Base-by-base conservation (phyloP, 345 rosid species). In the Anacardium occidentale region DNA sequence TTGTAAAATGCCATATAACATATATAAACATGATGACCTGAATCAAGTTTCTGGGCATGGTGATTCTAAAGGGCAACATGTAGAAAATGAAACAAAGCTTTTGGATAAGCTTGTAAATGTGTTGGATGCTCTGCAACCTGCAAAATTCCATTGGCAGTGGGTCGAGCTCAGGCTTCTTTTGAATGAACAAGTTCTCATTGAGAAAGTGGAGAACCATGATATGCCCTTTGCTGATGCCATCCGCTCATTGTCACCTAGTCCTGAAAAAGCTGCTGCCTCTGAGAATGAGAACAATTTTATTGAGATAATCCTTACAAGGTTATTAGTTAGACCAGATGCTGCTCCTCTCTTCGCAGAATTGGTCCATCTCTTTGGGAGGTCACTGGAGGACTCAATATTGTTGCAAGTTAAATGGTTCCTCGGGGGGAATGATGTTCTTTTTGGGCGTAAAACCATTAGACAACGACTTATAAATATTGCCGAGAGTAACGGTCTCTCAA, bases 111-210 rank as follows among this genome's bases (percentile, higher is more conserved):
- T 96, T 74, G 97, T 96, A 22, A 79, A 79, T 75, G 88, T 88
- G 24, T 78, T 96, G 78, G 93, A 96, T 76, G 76, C 88, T 52
- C 81, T 96, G 71, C 99, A 93, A 74, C 98, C 99, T 77, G 98
- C 98, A 22, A 96, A 91, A 75, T 96, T 96, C 76, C 98, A 89
- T 80, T 96, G 99, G 99, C 99, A 96, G 81, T 96, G 98, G 98
- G 83, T 96, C 78, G 99, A 96, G 81, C 96, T 93, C 63, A 85
- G 99, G 83, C 85, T 96, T 72, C 99, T 96, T 77, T 84, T 96
- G 81, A 93, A 96, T 68, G 99, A 96, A 76, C 99, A 96, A 82
- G 88, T 93, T 24, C 86, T 93, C 13, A 71, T 91, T 79, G 99
- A 96, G 70, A 90, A 90, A 82, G 89, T 91, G 45, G 98, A 93